Percentiles rank a stretch among this genome's conserved stretches.
Conservation (phyloP, 2,329 filamentous ascomycete species). For the Penicillium verrucosum region DNA sequence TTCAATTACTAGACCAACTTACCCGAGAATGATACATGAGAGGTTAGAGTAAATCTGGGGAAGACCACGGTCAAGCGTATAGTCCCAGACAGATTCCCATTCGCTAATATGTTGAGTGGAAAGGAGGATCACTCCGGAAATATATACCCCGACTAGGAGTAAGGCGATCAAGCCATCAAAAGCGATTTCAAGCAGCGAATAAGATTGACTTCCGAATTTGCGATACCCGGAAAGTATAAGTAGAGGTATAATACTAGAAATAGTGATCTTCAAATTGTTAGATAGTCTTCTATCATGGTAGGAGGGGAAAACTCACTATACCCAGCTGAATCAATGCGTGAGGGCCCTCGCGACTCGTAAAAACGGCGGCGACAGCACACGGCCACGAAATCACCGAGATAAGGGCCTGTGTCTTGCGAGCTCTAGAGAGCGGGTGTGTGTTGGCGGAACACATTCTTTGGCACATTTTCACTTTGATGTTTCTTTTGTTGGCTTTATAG, state of each 20-base stretch:
- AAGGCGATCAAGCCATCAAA: background rate
- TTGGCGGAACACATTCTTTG: background rate
- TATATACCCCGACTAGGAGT: background rate
- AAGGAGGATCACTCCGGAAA: background rate
- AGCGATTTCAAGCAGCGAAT: background rate
- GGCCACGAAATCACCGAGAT: background rate
- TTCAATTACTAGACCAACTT: background rate
- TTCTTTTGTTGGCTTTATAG: background rate
- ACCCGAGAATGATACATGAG: background rate
- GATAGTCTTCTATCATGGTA: background rate
- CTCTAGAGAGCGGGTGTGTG: background rate
- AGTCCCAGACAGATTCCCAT: background rate
- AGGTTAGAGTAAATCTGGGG: constrained; percentile 2
- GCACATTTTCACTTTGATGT: background rate
- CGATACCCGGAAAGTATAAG: background rate
- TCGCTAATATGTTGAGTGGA: background rate
- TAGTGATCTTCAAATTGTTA: background rate
- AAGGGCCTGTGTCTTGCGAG: background rate
- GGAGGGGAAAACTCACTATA: background rate
- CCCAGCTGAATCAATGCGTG: background rate
- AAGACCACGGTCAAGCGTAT: background rate
- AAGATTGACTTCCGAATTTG: background rate
- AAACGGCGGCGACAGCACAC: background rate
- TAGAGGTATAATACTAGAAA: background rate
- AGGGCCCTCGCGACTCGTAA: background rate